These are phyloP conservation scores for Colletotrichum sp. DNA, from an alignment of 2,329 filamentous ascomycete genomes.

Conservation along the genomic window DNA sequence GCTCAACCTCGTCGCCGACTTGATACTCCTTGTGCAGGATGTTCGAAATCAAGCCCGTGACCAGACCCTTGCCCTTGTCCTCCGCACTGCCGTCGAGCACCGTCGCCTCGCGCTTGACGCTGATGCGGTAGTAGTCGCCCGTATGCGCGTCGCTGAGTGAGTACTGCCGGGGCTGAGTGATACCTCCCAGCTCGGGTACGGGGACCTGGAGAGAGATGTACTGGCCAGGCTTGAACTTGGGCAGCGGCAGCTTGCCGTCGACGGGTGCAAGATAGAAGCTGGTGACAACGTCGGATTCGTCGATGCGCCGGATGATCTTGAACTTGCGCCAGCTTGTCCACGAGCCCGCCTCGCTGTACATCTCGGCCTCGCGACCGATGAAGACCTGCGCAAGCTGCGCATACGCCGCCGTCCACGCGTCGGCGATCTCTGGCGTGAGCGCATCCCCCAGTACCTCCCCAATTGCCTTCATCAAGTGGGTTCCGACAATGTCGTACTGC, in stretches of 20 bases:
- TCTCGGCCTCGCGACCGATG: conserved; percentile 65
- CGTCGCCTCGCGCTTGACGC: conserved; percentile 67
- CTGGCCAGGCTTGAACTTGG: conserved; percentile 71
- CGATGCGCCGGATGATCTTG: conserved; percentile 63
- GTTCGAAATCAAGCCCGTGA: conserved; percentile 58
- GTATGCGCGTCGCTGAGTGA: conserved; percentile 66
- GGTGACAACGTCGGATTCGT: conserved; percentile 65
- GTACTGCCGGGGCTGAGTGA: conserved; percentile 77
- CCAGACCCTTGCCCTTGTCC: conserved; percentile 35
- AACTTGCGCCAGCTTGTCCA: conserved; percentile 59
- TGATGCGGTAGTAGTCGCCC: conserved; percentile 71
- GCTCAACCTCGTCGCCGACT: conserved; percentile 58
- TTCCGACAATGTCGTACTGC: conserved; percentile 74
- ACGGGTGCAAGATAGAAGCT: conserved; percentile 74
- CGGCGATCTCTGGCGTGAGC: conserved; percentile 68
- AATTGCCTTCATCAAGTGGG: conserved; percentile 72
- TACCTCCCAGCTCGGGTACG: conserved; percentile 62
- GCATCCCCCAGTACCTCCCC: conserved; percentile 70
- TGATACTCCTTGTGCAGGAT: conserved; percentile 52
- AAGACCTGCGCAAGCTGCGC: conserved; percentile 74
- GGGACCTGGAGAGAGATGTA: conserved; percentile 72
- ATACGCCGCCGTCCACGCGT: conserved; percentile 77
- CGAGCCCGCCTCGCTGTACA: conserved; percentile 58
- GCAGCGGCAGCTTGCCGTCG: conserved; percentile 59
- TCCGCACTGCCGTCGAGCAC: conserved; percentile 30